Evolutionary conservation across 192 early-diverging fungal species (phyloP).

Genomic region (Mortierella hygrophila): DNA sequence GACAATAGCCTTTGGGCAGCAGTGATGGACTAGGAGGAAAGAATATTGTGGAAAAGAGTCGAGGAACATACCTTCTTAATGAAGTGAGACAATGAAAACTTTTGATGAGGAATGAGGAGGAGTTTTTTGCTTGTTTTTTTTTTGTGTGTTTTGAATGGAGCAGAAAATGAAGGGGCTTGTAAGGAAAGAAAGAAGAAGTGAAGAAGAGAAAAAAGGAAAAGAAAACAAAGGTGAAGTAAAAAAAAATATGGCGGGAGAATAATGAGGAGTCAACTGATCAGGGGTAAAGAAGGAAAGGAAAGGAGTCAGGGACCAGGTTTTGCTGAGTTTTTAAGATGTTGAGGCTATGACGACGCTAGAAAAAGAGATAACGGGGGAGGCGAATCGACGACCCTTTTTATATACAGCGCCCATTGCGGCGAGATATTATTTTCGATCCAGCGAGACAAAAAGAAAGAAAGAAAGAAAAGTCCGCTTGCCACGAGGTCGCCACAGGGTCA

Average conservation of each 20-base stretch:
- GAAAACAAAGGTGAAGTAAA: neutral
- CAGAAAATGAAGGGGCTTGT: neutral
- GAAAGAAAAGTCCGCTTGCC: conserved; percentile 10
- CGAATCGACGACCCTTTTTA: neutral
- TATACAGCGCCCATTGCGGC: neutral
- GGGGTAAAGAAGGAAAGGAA: neutral
- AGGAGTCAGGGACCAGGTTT: conserved; percentile 3
- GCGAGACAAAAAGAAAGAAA: conserved; percentile 5
- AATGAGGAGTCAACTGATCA: neutral
- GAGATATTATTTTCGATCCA: neutral
- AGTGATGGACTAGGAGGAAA: neutral
- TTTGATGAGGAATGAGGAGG: neutral
- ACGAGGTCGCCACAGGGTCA: conserved; percentile 6
- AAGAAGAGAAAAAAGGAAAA: neutral
- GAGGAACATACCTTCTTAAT: neutral
- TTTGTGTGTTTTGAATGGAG: neutral
- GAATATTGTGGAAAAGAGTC: neutral
- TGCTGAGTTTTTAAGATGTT: neutral
- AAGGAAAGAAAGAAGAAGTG: neutral
- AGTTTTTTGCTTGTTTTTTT: neutral
- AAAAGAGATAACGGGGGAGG: neutral
- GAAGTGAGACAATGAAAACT: neutral
- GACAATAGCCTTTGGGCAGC: no score
- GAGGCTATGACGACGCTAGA: neutral
- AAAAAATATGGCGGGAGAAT: conserved; percentile 8